These are phyloP conservation scores for Venturia nashicola DNA, from an alignment of 2,329 filamentous ascomycete species.

Conservation along the genomic window DNA sequence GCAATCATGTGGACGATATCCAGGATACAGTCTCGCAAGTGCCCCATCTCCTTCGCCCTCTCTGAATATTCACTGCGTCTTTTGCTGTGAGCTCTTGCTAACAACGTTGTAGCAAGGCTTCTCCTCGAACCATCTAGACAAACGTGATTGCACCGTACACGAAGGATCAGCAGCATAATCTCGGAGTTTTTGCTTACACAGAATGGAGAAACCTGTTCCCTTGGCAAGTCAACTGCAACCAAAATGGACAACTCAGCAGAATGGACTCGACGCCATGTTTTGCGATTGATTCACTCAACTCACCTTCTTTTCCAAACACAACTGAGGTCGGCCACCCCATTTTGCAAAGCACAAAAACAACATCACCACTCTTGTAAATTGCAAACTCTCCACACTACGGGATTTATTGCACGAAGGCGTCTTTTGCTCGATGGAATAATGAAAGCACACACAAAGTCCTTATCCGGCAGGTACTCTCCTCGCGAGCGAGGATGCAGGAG, in stretches of 20 bases:
- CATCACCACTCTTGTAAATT: constrained; percentile 4
- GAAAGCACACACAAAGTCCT: constrained; percentile 1
- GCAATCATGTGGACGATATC: constrained; percentile 95
- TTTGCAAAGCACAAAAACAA: neutral
- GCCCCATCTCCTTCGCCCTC: constrained; percentile 1
- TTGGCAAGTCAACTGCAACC: constrained; percentile 3
- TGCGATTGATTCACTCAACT: constrained; percentile 5
- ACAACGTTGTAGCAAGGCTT: neutral
- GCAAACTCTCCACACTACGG: neutral
- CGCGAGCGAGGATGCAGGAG: neutral
- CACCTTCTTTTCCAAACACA: neutral
- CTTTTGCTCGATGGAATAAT: constrained; percentile 3
- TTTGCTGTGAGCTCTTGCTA: neutral
- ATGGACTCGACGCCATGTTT: neutral
- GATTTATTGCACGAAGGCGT: constrained; percentile 2
- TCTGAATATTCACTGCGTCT: neutral
- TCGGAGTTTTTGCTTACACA: constrained; percentile 4
- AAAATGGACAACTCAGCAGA: constrained; percentile 1
- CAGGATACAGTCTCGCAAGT: constrained; percentile 40
- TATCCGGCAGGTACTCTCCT: constrained; percentile 4
- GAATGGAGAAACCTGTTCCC: constrained; percentile 1
- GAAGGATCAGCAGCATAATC: constrained; percentile 2
- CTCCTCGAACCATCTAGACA: constrained; percentile 7
- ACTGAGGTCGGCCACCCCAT: constrained; percentile 3
- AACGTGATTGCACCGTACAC: constrained; percentile 3